phyloP scores from a whole-genome alignment of 495 filamentous ascomycete species.

The Saxophila tyrrhenica region DNA sequence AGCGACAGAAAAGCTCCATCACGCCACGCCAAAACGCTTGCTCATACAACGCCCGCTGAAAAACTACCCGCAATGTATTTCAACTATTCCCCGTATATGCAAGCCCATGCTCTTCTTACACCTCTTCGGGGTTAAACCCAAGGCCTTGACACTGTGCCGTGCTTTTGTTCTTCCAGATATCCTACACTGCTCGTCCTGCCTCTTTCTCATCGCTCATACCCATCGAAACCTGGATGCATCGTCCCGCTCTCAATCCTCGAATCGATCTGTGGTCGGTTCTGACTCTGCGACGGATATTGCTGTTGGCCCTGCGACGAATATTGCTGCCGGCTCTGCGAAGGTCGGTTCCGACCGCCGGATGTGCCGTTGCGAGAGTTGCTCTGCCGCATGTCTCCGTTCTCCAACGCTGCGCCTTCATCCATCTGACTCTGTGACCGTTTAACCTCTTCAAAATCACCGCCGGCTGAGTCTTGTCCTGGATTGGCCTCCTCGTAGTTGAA shows the following conservation, averaged over 20 bases:
- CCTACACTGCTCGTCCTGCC: background rate
- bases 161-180: background rate
- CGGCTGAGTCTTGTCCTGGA: slow-evolving; percentile 68
- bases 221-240: background rate
- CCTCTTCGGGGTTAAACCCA: no score
- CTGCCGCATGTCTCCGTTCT: background rate
- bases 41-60: no score
- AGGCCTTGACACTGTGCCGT: background rate
- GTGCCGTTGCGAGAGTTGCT: background rate
- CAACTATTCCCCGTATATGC: no score
- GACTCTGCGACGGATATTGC: background rate
- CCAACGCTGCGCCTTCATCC: background rate
- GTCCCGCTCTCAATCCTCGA: background rate
- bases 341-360: no score
- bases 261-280: background rate
- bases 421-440: no score
- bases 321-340: no score
- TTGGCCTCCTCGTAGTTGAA: slow-evolving; percentile 70
- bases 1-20: no score
- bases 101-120: no score
- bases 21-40: no score
- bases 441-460: no score
- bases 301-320: no score
- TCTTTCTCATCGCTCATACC: background rate
- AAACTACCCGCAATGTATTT: no score